Evolutionary conservation across 495 filamentous ascomycete species (phyloP).

Genomic region (Emericellopsis terricola): DNA sequence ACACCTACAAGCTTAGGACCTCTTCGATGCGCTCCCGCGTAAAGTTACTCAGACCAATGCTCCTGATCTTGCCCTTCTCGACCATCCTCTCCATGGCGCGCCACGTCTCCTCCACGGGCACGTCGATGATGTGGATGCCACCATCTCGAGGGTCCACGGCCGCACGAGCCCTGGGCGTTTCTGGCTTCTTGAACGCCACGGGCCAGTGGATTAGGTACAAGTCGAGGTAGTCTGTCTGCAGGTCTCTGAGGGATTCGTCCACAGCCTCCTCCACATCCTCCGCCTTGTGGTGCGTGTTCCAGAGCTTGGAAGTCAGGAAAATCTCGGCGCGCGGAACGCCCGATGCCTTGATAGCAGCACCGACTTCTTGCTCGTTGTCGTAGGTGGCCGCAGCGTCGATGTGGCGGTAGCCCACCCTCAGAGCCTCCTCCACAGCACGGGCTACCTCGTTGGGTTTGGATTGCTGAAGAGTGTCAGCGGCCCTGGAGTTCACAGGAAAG

Average conservation of each 20-base stretch:
- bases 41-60: too few species aligned
- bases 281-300: conserved; percentile 26
- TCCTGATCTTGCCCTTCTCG: too few species aligned
- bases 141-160: too few species aligned
- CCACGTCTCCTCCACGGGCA: too few species aligned
- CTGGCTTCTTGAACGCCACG: conserved; percentile 29
- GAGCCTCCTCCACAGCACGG: conserved; percentile 21
- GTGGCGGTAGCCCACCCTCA: conserved; percentile 28
- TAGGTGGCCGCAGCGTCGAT: conserved; percentile 30
- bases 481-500: too few species aligned
- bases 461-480: too few species aligned
- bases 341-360: conserved; percentile 23
- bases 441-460: conserved; percentile 46
- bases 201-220: conserved; percentile 36
- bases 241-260: conserved; percentile 22
- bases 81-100: too few species aligned
- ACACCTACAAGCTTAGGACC: too few species aligned
- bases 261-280: conserved; percentile 16
- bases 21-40: too few species aligned
- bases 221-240: conserved; percentile 28
- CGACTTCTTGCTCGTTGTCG: conserved; percentile 24
- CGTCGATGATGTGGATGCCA: too few species aligned
- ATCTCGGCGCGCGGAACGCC: conserved; percentile 23
- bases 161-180: too few species aligned
- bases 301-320: conserved; percentile 30